Base-by-base conservation (phyloP, 2,329 filamentous ascomycete genomes). In the Aureobasidium musti region DNA sequence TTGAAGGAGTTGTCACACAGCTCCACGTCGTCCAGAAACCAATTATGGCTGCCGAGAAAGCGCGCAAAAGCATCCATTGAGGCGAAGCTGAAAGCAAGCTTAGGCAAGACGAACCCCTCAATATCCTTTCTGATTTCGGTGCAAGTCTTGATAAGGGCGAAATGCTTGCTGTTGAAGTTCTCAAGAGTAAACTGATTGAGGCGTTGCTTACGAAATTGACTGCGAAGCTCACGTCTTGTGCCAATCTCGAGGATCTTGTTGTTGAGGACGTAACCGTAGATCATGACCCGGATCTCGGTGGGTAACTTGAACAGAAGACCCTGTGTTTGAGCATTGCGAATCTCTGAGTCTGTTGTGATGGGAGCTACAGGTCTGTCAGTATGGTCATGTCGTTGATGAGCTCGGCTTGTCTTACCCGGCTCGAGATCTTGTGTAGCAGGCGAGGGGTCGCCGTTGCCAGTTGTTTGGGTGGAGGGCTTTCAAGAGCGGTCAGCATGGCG, bases 381-480 rank as follows among this genome's bases (percentile, higher is more conserved):
- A 8, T 23, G 3, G n/a, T 13, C 43, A 3, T 45, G 43, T 45
- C 21, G 43, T 21, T 45, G 43, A 45, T 5, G 3, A 21, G 2
- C n/a, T 11, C 8, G 10, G n/a, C 10, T 23, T 13, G 43, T 11
- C n/a, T 13, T 13, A 45, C 43, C 43, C 1, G 2, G 21, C 8
- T 19, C 2, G 8, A 11, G 10, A 13, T 8, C 6, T n/a, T 45
- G 8, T 11, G 7, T 23, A 2, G 10, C 45, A 49, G 21, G 1
- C 5, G 5, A 1, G 13, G 21, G 21, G 21, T 49, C 3, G 45
- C 3, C 3, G 10, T 17, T 17, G 11, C 2, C 2, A 49, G 45
- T 6, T 0, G 2, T 49, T 5, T 14, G 0, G 0, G 11, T 7
- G 5, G 21, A 4, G 1, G n/a, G 21, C 43, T 47, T 13, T 1